Conservation (phyloP, 1,139 yeast species). For the Yamadazyma buinensis region DNA sequence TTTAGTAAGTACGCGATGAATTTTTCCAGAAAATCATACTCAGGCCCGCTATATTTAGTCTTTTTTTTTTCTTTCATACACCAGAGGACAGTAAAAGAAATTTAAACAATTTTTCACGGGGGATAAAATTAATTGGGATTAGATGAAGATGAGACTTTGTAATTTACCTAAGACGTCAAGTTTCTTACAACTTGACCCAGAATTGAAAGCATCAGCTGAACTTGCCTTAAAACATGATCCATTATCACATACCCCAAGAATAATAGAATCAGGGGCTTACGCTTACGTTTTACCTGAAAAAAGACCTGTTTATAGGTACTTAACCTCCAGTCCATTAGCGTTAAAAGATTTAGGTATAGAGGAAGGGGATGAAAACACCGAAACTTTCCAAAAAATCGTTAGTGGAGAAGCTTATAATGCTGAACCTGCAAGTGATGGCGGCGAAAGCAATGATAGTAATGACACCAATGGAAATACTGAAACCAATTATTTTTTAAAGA, state of each 20-base stretch:
- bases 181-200: conserved; percentile 55
- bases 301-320: conserved; percentile 49
- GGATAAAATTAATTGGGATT: background rate
- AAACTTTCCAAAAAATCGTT: conserved; percentile 52
- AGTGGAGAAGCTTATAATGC: conserved; percentile 52
- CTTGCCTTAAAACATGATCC: conserved; percentile 33
- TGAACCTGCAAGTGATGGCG: background rate
- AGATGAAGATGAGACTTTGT: conserved; percentile 12
- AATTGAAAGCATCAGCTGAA: conserved; percentile 43
- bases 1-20: no score
- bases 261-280: conserved; percentile 60
- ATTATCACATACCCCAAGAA: conserved; percentile 51
- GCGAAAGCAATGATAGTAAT: background rate
- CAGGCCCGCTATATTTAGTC: no score
- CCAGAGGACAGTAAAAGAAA: no score
- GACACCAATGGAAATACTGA: background rate
- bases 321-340: conserved; percentile 61
- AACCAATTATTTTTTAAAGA: conserved; percentile 26
- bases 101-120: no score
- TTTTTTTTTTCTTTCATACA: no score
- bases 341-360: conserved; percentile 57
- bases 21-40: no score
- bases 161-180: conserved; percentile 41
- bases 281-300: conserved; percentile 67
- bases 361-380: conserved; percentile 33